Evolutionary conservation across 306 rosid species (phyloP).

Genomic region (Leucaena leucocephala): DNA sequence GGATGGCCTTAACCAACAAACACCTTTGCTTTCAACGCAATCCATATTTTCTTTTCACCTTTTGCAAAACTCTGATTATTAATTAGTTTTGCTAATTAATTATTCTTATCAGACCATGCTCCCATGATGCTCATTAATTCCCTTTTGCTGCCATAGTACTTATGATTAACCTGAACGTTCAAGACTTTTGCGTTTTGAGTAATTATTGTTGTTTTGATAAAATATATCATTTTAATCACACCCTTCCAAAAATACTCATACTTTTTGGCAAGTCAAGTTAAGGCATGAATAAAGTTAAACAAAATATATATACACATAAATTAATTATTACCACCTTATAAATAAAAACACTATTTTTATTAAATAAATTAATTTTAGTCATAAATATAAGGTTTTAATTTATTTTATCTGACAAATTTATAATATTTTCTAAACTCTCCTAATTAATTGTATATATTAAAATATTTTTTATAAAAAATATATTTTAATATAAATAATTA

Average conservation of each 20-base stretch:
- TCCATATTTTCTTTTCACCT: background rate
- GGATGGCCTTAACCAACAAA: background rate
- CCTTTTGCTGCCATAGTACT: background rate
- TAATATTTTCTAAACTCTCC: no score
- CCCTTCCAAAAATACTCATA: background rate
- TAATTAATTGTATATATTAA: no score
- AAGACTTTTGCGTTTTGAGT: background rate
- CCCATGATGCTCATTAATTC: background rate
- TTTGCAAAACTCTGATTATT: background rate
- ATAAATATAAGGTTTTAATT: no score
- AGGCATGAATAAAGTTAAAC: background rate
- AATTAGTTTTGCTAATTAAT: background rate
- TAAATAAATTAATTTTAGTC: no score
- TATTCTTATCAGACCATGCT: background rate
- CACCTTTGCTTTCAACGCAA: constrained; percentile 23
- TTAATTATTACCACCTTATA: no score
- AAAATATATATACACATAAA: background rate
- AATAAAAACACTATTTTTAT: no score
- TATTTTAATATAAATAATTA: no score
- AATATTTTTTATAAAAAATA: no score
- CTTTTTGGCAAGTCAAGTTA: background rate
- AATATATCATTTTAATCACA: background rate
- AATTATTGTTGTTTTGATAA: background rate
- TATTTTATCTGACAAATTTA: no score
- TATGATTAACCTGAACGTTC: background rate